These are phyloP conservation scores for Lentinula sp. DNA, from an alignment of 768 basidiomycete genomes.

Conservation along the genomic window DNA sequence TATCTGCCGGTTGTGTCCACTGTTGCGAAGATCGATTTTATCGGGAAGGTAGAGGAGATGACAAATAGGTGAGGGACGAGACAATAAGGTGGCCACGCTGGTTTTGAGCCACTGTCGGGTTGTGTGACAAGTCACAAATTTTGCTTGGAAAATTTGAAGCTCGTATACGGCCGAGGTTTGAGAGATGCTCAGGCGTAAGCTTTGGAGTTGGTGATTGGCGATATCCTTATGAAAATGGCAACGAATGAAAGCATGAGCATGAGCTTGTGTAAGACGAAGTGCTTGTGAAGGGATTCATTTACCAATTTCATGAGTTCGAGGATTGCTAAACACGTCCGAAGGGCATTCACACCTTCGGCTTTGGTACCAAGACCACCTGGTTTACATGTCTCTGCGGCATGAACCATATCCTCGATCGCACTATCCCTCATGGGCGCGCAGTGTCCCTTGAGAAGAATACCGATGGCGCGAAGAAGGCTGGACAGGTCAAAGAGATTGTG, in stretches of 20 bases:
- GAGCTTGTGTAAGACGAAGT: conserved; percentile 13
- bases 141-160: conserved; percentile 61
- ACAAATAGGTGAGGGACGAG: conserved; percentile 30
- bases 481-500: conserved; percentile 75
- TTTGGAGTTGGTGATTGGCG: conserved; percentile 92
- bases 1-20: conserved; percentile 48
- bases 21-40: conserved; percentile 34
- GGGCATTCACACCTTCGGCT: conserved; percentile 63
- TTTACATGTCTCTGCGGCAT: conserved; percentile 53
- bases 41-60: conserved; percentile 36
- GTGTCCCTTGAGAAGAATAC: conserved; percentile 78
- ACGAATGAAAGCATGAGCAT: conserved; percentile 11
- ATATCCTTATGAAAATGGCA: conserved; percentile 60
- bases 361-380: conserved; percentile 49
- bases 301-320: conserved; percentile 95
- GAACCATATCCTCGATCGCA: conserved; percentile 79
- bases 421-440: conserved; percentile 92
- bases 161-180: conserved; percentile 78
- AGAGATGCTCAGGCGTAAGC: conserved; percentile 85
- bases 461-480: conserved; percentile 73
- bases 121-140: conserved; percentile 27
- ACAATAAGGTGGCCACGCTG: conserved; percentile 40
- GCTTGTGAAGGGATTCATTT: conserved; percentile 8
- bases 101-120: conserved; percentile 63
- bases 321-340: conserved; percentile 83